These are phyloP conservation scores for Stemphylium beticola DNA, from an alignment of 2,329 filamentous ascomycete genomes.

Conservation along the genomic window DNA sequence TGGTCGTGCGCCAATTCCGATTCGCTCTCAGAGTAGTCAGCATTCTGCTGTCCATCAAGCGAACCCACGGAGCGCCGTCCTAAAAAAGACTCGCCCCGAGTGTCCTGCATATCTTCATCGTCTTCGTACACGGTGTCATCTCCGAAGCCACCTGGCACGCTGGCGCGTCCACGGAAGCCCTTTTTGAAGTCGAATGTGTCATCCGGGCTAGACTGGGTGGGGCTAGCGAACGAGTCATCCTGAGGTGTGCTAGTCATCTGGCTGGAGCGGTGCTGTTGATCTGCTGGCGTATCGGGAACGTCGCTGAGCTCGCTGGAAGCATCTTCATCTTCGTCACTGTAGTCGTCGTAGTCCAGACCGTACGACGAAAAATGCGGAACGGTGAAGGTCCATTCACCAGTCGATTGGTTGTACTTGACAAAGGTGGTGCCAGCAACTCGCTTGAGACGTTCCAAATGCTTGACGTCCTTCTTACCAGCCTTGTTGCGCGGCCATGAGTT, in stretches of 20 bases:
- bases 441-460: slow-evolving; percentile 83
- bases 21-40: slow-evolving; percentile 67
- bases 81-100: slow-evolving; percentile 78
- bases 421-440: slow-evolving; percentile 82
- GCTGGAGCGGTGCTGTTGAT: slow-evolving; percentile 35
- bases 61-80: slow-evolving; percentile 88
- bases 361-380: slow-evolving; percentile 99
- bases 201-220: slow-evolving; percentile 55
- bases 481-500: slow-evolving; percentile 90
- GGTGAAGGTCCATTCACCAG: slow-evolving; percentile 86
- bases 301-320: slow-evolving; percentile 48
- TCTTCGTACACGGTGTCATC: slow-evolving; percentile 61
- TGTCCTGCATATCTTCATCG: slow-evolving; percentile 62
- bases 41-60: slow-evolving; percentile 65
- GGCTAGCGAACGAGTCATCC: slow-evolving; percentile 48
- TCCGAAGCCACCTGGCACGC: slow-evolving; percentile 83
- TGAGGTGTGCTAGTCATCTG: slow-evolving; percentile 45
- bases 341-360: slow-evolving; percentile 75
- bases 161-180: slow-evolving; percentile 54
- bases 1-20: slow-evolving; percentile 75
- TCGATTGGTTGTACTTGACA: slow-evolving; percentile 76
- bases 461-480: slow-evolving; percentile 71
- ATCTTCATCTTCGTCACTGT: slow-evolving; percentile 60
- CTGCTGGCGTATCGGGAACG: slow-evolving; percentile 54
- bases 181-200: slow-evolving; percentile 64